Evolutionary conservation across 75 land plant species (phyloP), one percentile per base, ranked within the genome.

Genomic region (Selaginella moellendorffii): DNA sequence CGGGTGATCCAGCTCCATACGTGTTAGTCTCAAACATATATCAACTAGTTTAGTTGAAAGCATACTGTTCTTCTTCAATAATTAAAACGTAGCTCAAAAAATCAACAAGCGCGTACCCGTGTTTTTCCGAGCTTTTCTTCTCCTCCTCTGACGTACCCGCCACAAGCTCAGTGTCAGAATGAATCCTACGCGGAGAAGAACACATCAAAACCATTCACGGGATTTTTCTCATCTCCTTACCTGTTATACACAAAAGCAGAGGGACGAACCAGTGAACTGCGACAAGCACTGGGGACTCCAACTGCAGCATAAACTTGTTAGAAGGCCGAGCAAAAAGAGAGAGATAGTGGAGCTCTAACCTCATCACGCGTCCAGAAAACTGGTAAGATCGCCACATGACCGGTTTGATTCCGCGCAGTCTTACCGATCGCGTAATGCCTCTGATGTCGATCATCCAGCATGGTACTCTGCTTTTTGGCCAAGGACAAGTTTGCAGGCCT

Each of bases 251-350:
- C 52, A 93, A 75, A 61, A 83, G 65, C 27, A 72, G 63, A 31
- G 90, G 96, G 17, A 83, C 65, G 30, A 88, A 74, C 98, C 98
- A 88, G 54, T 85, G 90, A 59, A 74, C 72, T 29, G 82, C 75
- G 54, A 72, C 66, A 24, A 81, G 72, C 28, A 73, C 71, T 24
- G 87, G 81, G 23, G 75, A 26, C 65, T 88, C 96, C 68, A 81
- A 58, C 98, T 93, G 89, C 80, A 14, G 5, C 10, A 5, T 5
- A 5, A 36, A 5, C 46, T 36, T 5, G 5, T 5, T 36, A 14
- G 14, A 14, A 36, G 46, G 14, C 5, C 14, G 5, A 36, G 14
- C 46, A 36, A 36, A 36, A 36, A 5, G 5, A 36, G n/a, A n/a
- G n/a, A n/a, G n/a, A 36, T 14, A 36, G 14, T 36, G 10, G 14